Conservation (phyloP, 1,139 yeast species). For the Debaryomyces coudertii region DNA sequence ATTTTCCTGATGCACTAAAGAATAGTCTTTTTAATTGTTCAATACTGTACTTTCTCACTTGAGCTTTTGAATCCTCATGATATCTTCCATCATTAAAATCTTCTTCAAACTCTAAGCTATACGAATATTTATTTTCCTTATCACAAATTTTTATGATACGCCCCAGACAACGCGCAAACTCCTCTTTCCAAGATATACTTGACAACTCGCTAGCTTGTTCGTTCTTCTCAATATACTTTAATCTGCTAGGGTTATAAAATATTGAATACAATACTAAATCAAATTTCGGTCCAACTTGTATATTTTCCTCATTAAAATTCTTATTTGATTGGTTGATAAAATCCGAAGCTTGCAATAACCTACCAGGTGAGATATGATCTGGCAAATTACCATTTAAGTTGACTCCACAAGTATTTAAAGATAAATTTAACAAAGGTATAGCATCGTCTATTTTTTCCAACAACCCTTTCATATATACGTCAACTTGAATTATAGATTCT, state of each 20-base stretch:
- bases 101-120: slow-evolving; percentile 55
- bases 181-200: slow-evolving; percentile 74
- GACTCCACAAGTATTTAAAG: slow-evolving; percentile 73
- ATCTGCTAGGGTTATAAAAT: slow-evolving; percentile 61
- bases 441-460: slow-evolving; percentile 63
- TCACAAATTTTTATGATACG: slow-evolving; percentile 36
- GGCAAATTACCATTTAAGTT: slow-evolving; percentile 57
- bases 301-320: slow-evolving; percentile 10
- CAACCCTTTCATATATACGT: slow-evolving; percentile 51
- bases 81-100: slow-evolving; percentile 74
- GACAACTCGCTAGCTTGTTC: slow-evolving; percentile 28
- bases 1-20: slow-evolving; percentile 72
- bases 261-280: slow-evolving; percentile 63
- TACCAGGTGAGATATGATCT: slow-evolving; percentile 62
- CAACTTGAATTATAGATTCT: slow-evolving; percentile 51
- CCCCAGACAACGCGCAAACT: slow-evolving; percentile 59
- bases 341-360: slow-evolving; percentile 66
- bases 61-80: slow-evolving; percentile 54
- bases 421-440: slow-evolving; percentile 68
- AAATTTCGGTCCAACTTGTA: slow-evolving; percentile 64
- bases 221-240: slow-evolving; percentile 35
- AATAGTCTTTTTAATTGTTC: slow-evolving; percentile 56
- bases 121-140: slow-evolving; percentile 33
- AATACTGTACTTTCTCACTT: slow-evolving; percentile 39
- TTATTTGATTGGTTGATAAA: slow-evolving; percentile 40